These are phyloP conservation scores for Xylaria curta DNA, from an alignment of 495 filamentous ascomycete species.

Conservation along the genomic window DNA sequence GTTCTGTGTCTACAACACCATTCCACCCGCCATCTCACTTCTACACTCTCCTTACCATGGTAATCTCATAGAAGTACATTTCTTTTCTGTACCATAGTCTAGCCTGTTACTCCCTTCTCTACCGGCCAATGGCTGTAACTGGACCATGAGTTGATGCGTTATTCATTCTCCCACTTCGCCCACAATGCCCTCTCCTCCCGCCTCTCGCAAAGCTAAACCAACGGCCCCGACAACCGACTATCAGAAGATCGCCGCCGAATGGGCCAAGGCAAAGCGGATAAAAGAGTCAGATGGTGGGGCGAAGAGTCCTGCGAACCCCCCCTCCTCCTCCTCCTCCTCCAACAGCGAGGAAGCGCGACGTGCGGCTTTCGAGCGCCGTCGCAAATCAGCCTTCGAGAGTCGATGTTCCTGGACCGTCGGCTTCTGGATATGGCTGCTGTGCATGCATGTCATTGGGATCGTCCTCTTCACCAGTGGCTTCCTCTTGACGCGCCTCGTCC, in stretches of 20 bases:
- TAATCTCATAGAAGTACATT: slow-evolving; percentile 7
- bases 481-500: slow-evolving; percentile 87
- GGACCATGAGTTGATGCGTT: slow-evolving; percentile 30
- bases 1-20: slow-evolving; percentile 3
- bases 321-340: not conserved
- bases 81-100: not conserved
- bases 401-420: slow-evolving; percentile 56
- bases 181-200: slow-evolving; percentile 32
- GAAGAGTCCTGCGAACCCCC: slow-evolving; percentile 25
- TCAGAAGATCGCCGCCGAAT: slow-evolving; percentile 52
- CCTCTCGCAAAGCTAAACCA: slow-evolving; percentile 30
- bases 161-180: slow-evolving; percentile 25
- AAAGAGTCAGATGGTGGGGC: slow-evolving; percentile 46
- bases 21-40: slow-evolving; percentile 13
- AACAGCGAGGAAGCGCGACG: slow-evolving; percentile 42
- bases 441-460: slow-evolving; percentile 80
- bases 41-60: slow-evolving; percentile 22
- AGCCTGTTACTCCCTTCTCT: not conserved
- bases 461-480: slow-evolving; percentile 97
- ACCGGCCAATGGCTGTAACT: slow-evolving; percentile 36
- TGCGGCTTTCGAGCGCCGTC: slow-evolving; percentile 47
- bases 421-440: slow-evolving; percentile 62
- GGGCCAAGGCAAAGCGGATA: slow-evolving; percentile 54
- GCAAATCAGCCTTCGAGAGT: slow-evolving; percentile 48
- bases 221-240: slow-evolving; percentile 45